Evolutionary conservation across 768 basidiomycete genomes (phyloP), one percentile per base, ranked within the genome.

Genomic region (Mycena alexandri): DNA sequence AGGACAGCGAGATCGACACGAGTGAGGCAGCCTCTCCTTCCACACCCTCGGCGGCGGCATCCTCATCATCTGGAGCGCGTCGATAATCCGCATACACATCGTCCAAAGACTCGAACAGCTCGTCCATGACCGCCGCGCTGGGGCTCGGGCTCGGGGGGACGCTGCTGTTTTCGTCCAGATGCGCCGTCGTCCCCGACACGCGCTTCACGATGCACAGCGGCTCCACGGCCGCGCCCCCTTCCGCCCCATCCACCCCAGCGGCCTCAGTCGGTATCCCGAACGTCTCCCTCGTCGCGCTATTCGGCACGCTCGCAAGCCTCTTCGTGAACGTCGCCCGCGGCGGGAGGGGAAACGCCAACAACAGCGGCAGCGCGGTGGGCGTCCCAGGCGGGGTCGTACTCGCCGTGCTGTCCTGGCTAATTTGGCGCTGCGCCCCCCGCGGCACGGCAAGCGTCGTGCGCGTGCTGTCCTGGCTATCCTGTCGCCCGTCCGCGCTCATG

Each of bases 181-280:
- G 43, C 38, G 29, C 38, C 3, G 52, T 60, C 21, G 24, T 29
- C 13, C 16, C 36, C 25, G 68, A 69, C 19, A n/a, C n/a, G 24
- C 70, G 70, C 61, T 71, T 71, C 19, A 67, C 63, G 53, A 71
- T 58, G 42, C 6, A 6, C 44, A 67, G 52, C 33, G 65, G 69
- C 65, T 55, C 60, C 17, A 62, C 47, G 43, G 22, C 29, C 2
- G 22, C 17, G 17, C 2, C 48, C 1, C 5, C 17, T 16, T 52
- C 55, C n/a, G 2, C 21, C 38, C 38, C 38, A 11, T 55, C 55
- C 16, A 57, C 46, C 22, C 21, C 25, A 0, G 22, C 17, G 9
- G 1, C 55, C 3, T 3, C 17, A 8, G 46, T 42, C 25, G 1
- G 16, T 2, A 54, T 64, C 57, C 51, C 36, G 42, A 66, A 65